phyloP scores from a whole-genome alignment of 768 basidiomycete species.

The Erythrobasidium yunnanense region DNA sequence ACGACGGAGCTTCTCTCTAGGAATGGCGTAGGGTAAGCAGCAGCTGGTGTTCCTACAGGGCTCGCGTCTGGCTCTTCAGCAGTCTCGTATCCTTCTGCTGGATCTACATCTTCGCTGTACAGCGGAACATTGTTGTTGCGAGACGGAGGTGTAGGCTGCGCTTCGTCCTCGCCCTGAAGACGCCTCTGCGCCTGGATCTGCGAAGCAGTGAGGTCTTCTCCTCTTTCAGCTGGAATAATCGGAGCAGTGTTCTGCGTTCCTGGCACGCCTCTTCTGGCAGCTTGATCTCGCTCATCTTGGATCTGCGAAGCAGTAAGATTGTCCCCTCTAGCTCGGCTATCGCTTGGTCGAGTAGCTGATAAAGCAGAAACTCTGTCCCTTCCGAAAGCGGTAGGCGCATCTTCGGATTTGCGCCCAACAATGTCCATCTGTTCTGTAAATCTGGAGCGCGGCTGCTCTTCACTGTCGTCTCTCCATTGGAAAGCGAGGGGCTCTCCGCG shows the following conservation, averaged over 20 bases:
- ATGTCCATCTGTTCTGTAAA: slow-evolving; percentile 18
- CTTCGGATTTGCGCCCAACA: slow-evolving; percentile 5
- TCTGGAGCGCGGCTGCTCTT: neutral
- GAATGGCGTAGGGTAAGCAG: no score
- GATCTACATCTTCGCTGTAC: no score
- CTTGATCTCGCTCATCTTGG: neutral
- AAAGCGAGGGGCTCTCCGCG: neutral
- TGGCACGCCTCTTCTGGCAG: neutral
- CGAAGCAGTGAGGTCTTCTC: slow-evolving; percentile 15
- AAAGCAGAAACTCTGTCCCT: neutral
- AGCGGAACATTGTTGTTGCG: no score
- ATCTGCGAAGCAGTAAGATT: neutral
- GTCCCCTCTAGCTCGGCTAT: neutral
- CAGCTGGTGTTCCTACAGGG: no score
- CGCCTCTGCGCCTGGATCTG: slow-evolving; percentile 15
- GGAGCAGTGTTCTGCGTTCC: neutral
- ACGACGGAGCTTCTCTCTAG: no score
- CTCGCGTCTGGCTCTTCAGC: no score
- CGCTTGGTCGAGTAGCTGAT: neutral
- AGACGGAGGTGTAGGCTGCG: no score
- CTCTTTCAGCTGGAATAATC: neutral
- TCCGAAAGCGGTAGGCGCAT: neutral
- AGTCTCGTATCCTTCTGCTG: no score
- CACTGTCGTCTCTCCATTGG: neutral
- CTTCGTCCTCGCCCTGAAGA: neutral